Base-by-base conservation (phyloP, 129 eudicot genomes). In the Escallonia herrerae region DNA sequence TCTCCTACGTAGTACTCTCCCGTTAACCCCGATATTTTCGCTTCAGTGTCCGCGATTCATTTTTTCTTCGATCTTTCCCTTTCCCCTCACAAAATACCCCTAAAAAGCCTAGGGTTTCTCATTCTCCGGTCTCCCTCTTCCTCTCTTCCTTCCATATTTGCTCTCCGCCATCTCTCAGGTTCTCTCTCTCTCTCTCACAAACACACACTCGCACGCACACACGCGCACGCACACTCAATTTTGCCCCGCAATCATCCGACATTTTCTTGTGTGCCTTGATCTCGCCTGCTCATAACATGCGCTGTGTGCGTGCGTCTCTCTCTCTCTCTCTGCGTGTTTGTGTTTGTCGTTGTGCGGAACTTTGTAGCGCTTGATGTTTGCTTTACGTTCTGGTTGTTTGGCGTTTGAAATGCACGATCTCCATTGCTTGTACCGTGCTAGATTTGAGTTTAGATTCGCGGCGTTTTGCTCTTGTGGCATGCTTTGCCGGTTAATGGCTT, bases 81-180 rank as follows among this genome's bases (percentile, higher is more conserved):
- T 7, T 56, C 41, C 6, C 41, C 41, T 37, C 58, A 14, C 6
- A 5, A 9, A 9, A 54, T 5, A 12, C 6, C 15, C 10, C 15
- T 3, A 54, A 54, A 15, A 43, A 10, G 52, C 9, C 58, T 65
- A 49, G 69, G 69, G 69, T 65, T 65, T 65, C 67, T 63, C 33
- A 44, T 14, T 46, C 42, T 15, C 53, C 44, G 10, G 7, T 43
- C 11, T 14, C 13, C 52, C 12, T 60, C 64, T 60, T 48, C 46
- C 40, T 61, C 50, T 41, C 38, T 61, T 49, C 15, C 38, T 62
- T 41, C 51, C 3, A 15, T 13, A 39, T 14, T 39, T 22, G 33
- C 33, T 22, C 33, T 22, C 33, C 33, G 33, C 33, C 33, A 22
- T 22, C 33, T 22, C 33, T 22, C 33, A 22, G 33, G 33, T 22